A percentile compares a stretch with the other conserved stretches of the same genome.
Conservation (phyloP, 305 asterid genomes). For the Fraxinus baroniana region DNA sequence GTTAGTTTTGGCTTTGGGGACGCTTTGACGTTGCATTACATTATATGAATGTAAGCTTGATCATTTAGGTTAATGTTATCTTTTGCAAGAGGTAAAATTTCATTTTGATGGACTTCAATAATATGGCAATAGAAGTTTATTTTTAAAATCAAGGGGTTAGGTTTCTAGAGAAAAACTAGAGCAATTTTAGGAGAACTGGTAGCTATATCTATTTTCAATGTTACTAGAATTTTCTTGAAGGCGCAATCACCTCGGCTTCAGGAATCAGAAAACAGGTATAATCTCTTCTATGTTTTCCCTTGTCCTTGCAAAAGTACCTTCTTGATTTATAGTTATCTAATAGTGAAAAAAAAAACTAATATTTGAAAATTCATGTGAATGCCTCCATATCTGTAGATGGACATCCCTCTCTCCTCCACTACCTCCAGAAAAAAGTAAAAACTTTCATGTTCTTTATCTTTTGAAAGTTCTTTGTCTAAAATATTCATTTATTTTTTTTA, state of each 20-base stretch:
- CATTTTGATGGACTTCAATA: not conserved
- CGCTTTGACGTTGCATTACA: not conserved
- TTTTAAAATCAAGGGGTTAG: not conserved
- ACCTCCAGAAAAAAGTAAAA: not conserved
- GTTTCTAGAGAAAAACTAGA: not conserved
- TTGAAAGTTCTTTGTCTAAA: not conserved
- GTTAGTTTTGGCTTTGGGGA: not conserved
- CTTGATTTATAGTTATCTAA: not conserved
- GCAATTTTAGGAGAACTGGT: not conserved
- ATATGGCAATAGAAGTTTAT: not conserved
- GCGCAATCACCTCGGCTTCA: not conserved
- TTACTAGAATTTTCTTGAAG: not conserved
- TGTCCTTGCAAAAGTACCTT: not conserved
- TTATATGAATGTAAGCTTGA: not conserved
- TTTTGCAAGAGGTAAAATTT: not conserved
- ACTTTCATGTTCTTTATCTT: not conserved
- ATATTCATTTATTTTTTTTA: constrained; percentile 19
- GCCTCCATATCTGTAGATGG: not conserved
- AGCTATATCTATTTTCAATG: not conserved
- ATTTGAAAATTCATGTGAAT: not conserved
- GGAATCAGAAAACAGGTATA: not conserved
- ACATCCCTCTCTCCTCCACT: not conserved
- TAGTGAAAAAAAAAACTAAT: not conserved
- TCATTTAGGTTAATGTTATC: not conserved
- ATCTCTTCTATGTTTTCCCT: not conserved